Conservation (phyloP, 202 grass and related monocot genomes). For the Musa balbisiana region DNA sequence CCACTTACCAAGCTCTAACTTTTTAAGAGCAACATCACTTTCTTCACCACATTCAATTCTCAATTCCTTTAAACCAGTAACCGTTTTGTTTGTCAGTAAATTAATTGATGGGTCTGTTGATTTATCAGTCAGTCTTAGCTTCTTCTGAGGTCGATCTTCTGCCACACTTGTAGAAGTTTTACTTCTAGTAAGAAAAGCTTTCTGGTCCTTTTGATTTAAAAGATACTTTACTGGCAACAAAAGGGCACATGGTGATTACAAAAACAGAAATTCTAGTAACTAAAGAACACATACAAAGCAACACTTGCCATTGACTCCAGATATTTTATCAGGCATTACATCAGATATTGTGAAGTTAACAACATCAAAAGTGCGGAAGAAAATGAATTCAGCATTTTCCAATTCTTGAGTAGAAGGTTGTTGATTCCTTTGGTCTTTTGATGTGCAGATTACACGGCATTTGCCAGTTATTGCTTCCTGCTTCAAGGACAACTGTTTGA, state of each 20-base stretch:
- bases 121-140: too few relatives aligned
- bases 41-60: slow-evolving; percentile 23
- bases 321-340: slow-evolving; percentile 43
- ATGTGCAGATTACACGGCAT: slow-evolving; percentile 73
- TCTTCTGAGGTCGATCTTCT: slow-evolving; percentile 13
- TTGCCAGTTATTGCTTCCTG: slow-evolving; percentile 77
- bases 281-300: slow-evolving; percentile 11
- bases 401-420: slow-evolving; percentile 48
- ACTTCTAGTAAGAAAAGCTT: neutral
- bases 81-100: neutral
- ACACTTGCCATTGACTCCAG: slow-evolving; percentile 27
- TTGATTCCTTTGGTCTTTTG: slow-evolving; percentile 54
- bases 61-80: slow-evolving; percentile 42
- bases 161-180: neutral
- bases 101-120: too few relatives aligned
- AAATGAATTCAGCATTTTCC: slow-evolving; percentile 62
- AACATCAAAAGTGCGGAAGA: slow-evolving; percentile 68
- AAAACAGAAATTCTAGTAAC: slow-evolving; percentile 1
- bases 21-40: too few relatives aligned
- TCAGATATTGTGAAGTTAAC: slow-evolving; percentile 36
- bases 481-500: slow-evolving; percentile 6
- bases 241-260: neutral
- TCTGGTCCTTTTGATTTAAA: neutral
- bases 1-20: too few relatives aligned
- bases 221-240: neutral